Percentiles rank a stretch among this genome's conserved stretches.
Evolutionary conservation across 805 yeast species (phyloP).

Genomic region (Tetrapisispora iriomotensis): DNA sequence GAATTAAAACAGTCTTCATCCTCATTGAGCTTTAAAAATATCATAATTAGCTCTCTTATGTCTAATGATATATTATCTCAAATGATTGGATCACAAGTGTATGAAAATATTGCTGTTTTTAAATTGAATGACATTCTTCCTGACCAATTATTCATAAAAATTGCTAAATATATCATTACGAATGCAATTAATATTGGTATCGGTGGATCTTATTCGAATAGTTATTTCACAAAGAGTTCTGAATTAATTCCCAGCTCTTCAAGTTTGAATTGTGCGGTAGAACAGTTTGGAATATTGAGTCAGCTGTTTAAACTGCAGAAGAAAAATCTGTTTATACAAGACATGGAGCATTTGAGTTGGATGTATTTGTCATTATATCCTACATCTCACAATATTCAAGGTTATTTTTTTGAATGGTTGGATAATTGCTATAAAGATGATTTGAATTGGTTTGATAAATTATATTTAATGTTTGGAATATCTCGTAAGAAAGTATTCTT

Average conservation of each 20-base stretch:
- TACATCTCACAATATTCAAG: conserved; percentile 33
- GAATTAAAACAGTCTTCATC: conserved; percentile 23
- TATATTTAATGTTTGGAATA: conserved; percentile 40
- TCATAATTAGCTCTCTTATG: conserved; percentile 28
- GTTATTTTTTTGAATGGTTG: conserved; percentile 51
- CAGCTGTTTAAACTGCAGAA: conserved; percentile 50
- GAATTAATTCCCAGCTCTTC: conserved; percentile 39
- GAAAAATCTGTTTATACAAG: conserved; percentile 34
- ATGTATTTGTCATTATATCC: conserved; percentile 41
- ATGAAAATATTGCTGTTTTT: conserved; percentile 22
- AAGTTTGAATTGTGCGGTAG: conserved; percentile 31
- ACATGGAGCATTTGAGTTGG: conserved; percentile 52
- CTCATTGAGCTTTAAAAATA: conserved; percentile 30
- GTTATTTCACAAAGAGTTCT: conserved; percentile 27
- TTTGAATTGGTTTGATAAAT: conserved; percentile 44
- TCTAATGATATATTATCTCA: conserved; percentile 30
- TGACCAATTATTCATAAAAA: conserved; percentile 20
- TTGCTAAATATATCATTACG: conserved; percentile 15
- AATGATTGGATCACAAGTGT: conserved; percentile 12
- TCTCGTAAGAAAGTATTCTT: conserved; percentile 36
- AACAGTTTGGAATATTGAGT: conserved; percentile 46
- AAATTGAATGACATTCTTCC: conserved; percentile 19
- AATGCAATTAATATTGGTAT: conserved; percentile 12
- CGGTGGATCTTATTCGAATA: conserved; percentile 13
- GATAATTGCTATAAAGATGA: conserved; percentile 37